phyloP scores from a whole-genome alignment of 2,329 filamentous ascomycete species.

The Sclerotinia nivalis region DNA sequence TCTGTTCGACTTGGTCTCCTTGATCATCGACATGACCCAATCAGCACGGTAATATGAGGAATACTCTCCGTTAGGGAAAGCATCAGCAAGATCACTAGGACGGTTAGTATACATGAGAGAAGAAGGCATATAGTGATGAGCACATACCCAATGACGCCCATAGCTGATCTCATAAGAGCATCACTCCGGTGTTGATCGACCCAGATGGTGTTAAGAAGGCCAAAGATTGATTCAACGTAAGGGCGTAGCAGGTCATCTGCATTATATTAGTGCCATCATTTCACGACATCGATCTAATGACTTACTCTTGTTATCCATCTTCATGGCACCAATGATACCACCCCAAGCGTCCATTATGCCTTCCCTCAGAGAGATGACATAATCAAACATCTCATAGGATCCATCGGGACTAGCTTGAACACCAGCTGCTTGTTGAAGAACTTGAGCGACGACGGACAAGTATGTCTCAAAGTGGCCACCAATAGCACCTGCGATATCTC shows the following conservation, averaged over 20 bases:
- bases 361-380: constrained; percentile 90
- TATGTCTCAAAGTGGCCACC: constrained; percentile 91
- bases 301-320: constrained; percentile 74
- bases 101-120: constrained; percentile 25
- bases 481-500: constrained; percentile 95
- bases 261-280: constrained; percentile 37
- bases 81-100: constrained; percentile 83
- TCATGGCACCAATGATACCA: constrained; percentile 94
- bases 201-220: constrained; percentile 77
- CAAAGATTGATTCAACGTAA: constrained; percentile 83
- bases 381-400: constrained; percentile 94
- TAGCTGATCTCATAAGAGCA: constrained; percentile 85
- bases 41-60: constrained; percentile 82
- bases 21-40: constrained; percentile 86
- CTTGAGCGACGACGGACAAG: constrained; percentile 85
- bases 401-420: constrained; percentile 78
- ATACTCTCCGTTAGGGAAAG: constrained; percentile 89
- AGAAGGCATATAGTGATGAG: not conserved
- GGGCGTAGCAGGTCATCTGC: constrained; percentile 70
- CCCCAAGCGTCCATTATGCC: constrained; percentile 99
- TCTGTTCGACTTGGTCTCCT: constrained; percentile 85
- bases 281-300: constrained; percentile 26
- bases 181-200: constrained; percentile 87
- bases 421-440: constrained; percentile 86
- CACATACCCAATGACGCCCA: constrained; percentile 93